A percentile compares a stretch with the other conserved stretches of the same genome.
phyloP scores from a whole-genome alignment of 2,329 filamentous ascomycete species.

The Ascochyta fabae region DNA sequence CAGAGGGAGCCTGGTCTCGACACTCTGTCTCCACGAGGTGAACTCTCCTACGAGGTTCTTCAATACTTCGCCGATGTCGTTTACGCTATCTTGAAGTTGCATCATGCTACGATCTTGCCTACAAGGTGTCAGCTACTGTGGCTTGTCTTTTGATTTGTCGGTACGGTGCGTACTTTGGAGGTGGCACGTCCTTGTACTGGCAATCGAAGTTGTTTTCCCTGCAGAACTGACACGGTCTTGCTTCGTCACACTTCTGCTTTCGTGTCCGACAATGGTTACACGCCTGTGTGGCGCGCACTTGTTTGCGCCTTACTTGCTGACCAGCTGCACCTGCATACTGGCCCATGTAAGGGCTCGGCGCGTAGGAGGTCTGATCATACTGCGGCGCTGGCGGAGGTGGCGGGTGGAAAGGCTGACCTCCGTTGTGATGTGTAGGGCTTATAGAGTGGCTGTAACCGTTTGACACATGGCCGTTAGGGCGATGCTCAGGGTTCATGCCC shows the following conservation, averaged over 20 bases:
- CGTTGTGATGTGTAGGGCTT: slow-evolving; percentile 39
- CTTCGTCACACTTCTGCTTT: slow-evolving; percentile 53
- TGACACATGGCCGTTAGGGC: slow-evolving; percentile 39
- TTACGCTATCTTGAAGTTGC: slow-evolving; percentile 55
- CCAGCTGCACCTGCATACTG: slow-evolving; percentile 34
- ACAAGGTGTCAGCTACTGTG: slow-evolving; percentile 25
- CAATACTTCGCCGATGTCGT: slow-evolving; percentile 43
- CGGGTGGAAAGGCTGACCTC: slow-evolving; percentile 38
- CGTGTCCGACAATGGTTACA: slow-evolving; percentile 62
- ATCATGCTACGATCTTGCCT: slow-evolving; percentile 59
- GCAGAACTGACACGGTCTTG: slow-evolving; percentile 64
- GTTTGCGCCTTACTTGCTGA: slow-evolving; percentile 41
- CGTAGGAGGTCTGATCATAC: slow-evolving; percentile 40
- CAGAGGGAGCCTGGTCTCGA: slow-evolving; percentile 37
- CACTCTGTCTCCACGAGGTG: slow-evolving; percentile 42
- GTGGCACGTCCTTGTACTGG: slow-evolving; percentile 88
- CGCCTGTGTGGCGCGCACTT: slow-evolving; percentile 62
- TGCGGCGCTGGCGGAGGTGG: slow-evolving; percentile 36
- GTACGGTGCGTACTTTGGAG: slow-evolving; percentile 74
- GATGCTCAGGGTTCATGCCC: slow-evolving; percentile 43
- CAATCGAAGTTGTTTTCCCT: slow-evolving; percentile 85
- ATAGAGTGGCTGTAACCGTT: slow-evolving; percentile 44
- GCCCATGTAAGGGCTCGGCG: slow-evolving; percentile 38
- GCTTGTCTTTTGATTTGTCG: neutral
- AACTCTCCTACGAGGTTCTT: slow-evolving; percentile 41